Conservation (phyloP, 108 stramenopile genomes). For the Aurantiochytrium sp. region DNA sequence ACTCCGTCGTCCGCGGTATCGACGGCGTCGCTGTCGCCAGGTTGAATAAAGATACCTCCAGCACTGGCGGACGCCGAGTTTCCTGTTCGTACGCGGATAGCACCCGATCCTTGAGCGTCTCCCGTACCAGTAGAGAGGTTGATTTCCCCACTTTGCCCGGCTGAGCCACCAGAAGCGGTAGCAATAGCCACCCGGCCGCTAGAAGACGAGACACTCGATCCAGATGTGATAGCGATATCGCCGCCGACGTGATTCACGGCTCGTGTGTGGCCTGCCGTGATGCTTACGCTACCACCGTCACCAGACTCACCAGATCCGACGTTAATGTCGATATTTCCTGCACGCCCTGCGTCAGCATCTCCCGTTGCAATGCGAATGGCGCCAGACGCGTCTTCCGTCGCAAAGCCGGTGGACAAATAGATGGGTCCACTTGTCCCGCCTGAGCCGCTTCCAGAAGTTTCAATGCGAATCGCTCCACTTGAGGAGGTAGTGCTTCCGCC, state of each 20-base stretch:
- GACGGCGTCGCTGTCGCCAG: neutral
- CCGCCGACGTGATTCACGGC: neutral
- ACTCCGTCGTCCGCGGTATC: neutral
- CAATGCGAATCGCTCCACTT: neutral
- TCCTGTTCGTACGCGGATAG: neutral
- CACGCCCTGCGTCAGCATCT: conserved; percentile 16
- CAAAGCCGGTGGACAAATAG: conserved; percentile 22
- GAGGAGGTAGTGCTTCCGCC: neutral
- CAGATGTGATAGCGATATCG: neutral
- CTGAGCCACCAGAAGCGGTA: neutral
- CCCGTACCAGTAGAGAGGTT: neutral
- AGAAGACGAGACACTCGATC: neutral
- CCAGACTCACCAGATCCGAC: conserved; percentile 32
- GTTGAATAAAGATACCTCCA: neutral
- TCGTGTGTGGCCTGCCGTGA: neutral
- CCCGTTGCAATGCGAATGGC: conserved; percentile 30
- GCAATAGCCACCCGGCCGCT: neutral
- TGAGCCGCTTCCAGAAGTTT: neutral
- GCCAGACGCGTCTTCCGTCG: conserved; percentile 21
- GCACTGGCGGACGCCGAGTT: neutral
- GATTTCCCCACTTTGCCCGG: neutral
- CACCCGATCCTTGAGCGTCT: neutral
- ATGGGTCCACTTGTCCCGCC: conserved; percentile 21
- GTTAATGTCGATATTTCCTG: conserved; percentile 25
- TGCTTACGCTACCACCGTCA: neutral